phyloP scores from a whole-genome alignment of 1,139 yeast genomes.

The Diutina neorugosa region DNA sequence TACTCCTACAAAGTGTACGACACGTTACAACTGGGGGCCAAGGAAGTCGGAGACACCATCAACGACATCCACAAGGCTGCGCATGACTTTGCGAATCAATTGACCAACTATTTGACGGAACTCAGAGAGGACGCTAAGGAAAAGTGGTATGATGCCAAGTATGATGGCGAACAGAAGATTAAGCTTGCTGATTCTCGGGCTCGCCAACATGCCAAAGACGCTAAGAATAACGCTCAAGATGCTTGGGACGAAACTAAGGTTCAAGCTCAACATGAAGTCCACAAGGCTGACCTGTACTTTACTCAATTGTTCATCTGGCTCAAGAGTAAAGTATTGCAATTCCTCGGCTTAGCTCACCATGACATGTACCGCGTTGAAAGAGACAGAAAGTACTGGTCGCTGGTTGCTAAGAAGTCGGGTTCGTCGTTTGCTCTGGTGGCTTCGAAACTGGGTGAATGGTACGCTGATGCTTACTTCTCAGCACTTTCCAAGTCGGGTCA shows the following conservation, averaged over 20 bases:
- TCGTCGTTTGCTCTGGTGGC: constrained; percentile 1
- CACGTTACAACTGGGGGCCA: constrained; percentile 8
- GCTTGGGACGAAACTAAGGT: neutral
- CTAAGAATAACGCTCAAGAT: neutral
- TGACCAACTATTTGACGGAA: neutral
- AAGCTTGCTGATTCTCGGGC: constrained; percentile 6
- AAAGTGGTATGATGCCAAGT: neutral
- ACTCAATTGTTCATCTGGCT: neutral
- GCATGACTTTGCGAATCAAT: constrained; percentile 5
- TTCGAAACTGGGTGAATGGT: neutral
- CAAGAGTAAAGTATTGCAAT: neutral
- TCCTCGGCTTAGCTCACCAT: neutral
- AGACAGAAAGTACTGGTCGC: neutral
- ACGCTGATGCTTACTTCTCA: neutral
- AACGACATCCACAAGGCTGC: constrained; percentile 13
- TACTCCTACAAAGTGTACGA: constrained; percentile 11
- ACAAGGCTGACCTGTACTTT: neutral
- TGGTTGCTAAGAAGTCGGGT: neutral
- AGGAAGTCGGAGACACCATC: constrained; percentile 9
- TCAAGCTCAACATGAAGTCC: neutral
- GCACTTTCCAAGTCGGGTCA: neutral
- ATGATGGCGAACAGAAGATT: constrained; percentile 7
- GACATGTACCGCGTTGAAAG: neutral
- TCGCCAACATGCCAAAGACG: constrained; percentile 7
- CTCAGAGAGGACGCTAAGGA: neutral